phyloP scores from a whole-genome alignment of 169 alveolate genomes.

The Cryptosporidium muris region DNA sequence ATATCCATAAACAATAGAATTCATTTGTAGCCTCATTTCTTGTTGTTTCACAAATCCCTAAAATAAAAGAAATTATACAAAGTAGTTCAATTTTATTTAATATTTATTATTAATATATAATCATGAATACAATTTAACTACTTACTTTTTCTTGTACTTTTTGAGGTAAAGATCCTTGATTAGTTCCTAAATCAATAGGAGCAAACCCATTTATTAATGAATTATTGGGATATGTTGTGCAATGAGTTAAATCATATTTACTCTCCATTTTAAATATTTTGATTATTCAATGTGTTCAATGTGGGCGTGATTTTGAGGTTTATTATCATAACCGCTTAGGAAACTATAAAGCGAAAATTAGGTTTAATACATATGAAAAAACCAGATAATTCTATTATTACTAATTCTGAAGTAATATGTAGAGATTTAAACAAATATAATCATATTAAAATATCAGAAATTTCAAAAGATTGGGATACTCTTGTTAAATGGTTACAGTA shows the following conservation, averaged over 20 bases:
- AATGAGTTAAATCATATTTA: constrained; percentile 37
- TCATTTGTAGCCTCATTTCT: constrained; percentile 26
- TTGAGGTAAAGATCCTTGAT: constrained; percentile 39
- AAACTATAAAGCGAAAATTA: background rate
- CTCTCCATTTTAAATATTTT: constrained; percentile 24
- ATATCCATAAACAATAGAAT: constrained; percentile 35
- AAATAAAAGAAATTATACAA: background rate
- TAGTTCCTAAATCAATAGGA: constrained; percentile 58
- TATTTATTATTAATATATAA: background rate
- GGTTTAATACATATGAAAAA: background rate
- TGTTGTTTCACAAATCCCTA: constrained; percentile 30
- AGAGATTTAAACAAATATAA: background rate
- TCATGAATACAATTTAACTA: background rate
- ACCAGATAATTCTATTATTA: background rate
- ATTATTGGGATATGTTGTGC: constrained; percentile 25
- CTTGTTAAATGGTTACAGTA: constrained; percentile 26
- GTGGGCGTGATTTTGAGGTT: constrained; percentile 12
- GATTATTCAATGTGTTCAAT: background rate
- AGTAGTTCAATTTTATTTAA: background rate
- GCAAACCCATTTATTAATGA: constrained; percentile 35
- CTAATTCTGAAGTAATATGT: background rate
- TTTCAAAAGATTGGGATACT: too few relatives aligned
- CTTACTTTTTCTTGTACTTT: constrained; percentile 64
- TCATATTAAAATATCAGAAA: too few relatives aligned
- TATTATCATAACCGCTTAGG: too few relatives aligned